Evolutionary conservation across 1,139 yeast genomes (phyloP).

Genomic region (Taiozyma sp.): DNA sequence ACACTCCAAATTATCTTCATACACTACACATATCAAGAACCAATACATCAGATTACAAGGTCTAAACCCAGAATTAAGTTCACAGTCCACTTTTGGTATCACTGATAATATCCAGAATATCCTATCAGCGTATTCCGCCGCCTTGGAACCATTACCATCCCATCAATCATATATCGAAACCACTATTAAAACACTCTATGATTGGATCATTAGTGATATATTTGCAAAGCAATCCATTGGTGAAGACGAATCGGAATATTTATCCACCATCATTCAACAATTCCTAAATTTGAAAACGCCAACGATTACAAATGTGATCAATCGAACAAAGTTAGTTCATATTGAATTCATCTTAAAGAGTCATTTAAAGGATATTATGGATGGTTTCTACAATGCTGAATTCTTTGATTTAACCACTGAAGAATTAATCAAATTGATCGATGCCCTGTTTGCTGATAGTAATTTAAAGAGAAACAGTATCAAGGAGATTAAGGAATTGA

Average conservation of each 20-base stretch:
- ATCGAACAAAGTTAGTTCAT: conserved; percentile 40
- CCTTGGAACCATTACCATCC: neutral
- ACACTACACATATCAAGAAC: conserved; percentile 7
- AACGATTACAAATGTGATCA: conserved; percentile 14
- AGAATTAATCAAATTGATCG: conserved; percentile 59
- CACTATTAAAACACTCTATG: conserved; percentile 21
- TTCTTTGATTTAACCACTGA: conserved; percentile 63
- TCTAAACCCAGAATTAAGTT: conserved; percentile 14
- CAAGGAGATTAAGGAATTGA: conserved; percentile 48
- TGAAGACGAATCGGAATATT: conserved; percentile 22
- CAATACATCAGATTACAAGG: conserved; percentile 7
- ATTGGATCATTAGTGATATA: conserved; percentile 18
- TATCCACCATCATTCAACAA: conserved; percentile 15
- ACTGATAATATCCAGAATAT: conserved; percentile 9
- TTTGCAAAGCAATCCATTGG: conserved; percentile 18
- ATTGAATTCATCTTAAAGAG: conserved; percentile 41
- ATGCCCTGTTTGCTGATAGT: conserved; percentile 65
- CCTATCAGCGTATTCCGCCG: conserved; percentile 5
- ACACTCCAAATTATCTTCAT: conserved; percentile 6
- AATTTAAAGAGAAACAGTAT: conserved; percentile 57
- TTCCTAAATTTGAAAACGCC: conserved; percentile 13
- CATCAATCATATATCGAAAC: neutral
- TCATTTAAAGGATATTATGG: conserved; percentile 66
- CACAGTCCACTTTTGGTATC: conserved; percentile 10
- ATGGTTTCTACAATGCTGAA: conserved; percentile 64